Evolutionary conservation across 176 grass and related monocot species (phyloP).

Genomic region (Puya raimondii): DNA sequence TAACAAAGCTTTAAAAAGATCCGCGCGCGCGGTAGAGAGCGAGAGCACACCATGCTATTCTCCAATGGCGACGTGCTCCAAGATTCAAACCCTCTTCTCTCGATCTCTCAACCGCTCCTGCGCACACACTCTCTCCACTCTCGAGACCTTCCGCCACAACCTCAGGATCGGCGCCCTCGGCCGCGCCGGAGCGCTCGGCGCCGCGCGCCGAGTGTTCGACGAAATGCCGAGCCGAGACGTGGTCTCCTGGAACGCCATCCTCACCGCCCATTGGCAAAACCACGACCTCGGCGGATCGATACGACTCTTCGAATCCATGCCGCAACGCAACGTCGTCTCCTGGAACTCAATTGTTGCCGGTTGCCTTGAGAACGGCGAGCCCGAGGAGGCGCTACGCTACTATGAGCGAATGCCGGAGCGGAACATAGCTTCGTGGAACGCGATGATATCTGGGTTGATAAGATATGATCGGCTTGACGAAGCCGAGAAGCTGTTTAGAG

Average conservation of each 20-base stretch:
- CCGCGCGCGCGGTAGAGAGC: no score
- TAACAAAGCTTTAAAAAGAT: no score
- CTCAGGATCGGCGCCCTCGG: constrained; percentile 39
- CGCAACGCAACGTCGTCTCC: constrained; percentile 57
- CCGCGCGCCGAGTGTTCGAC: constrained; percentile 70
- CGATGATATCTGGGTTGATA: constrained; percentile 62
- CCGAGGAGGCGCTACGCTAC: constrained; percentile 45
- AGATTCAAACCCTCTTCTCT: constrained; percentile 14
- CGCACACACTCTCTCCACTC: constrained; percentile 8
- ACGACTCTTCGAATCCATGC: constrained; percentile 60
- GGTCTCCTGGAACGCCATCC: constrained; percentile 74
- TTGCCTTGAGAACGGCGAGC: constrained; percentile 53
- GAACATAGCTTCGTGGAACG: constrained; percentile 81
- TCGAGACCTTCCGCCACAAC: constrained; percentile 23
- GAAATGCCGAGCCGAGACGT: constrained; percentile 57
- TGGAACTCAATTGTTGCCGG: constrained; percentile 80
- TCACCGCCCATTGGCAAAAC: constrained; percentile 68
- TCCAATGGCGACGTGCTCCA: constrained; percentile 20
- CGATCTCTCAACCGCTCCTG: constrained; percentile 11
- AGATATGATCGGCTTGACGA: constrained; percentile 37
- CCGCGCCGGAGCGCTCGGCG: constrained; percentile 43
- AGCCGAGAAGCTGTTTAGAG: constrained; percentile 43
- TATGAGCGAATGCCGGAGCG: constrained; percentile 41
- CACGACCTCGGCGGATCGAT: constrained; percentile 38
- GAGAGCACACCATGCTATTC: constrained; percentile 7